These are phyloP conservation scores for Dillenia suffruticosa DNA, from an alignment of 164 flowering plant genomes.

Conservation along the genomic window DNA sequence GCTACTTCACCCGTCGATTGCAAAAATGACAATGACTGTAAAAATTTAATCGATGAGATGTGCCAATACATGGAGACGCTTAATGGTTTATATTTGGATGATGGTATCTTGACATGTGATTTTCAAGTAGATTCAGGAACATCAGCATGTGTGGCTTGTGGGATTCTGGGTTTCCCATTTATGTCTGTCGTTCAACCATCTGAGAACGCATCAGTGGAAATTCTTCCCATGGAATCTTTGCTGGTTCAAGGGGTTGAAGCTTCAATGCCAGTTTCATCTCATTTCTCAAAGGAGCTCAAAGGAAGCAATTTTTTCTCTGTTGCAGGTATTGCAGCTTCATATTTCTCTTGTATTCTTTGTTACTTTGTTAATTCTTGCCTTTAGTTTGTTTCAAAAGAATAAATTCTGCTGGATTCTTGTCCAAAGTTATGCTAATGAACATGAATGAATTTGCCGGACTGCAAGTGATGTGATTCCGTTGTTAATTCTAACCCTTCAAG, in stretches of 20 bases:
- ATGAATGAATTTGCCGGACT: too few species aligned
- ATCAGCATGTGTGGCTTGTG: constrained; percentile 93
- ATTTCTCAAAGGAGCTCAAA: constrained; percentile 9
- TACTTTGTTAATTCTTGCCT: too few species aligned
- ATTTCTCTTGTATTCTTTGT: neutral
- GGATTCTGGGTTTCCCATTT: constrained; percentile 94
- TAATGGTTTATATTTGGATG: constrained; percentile 43
- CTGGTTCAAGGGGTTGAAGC: constrained; percentile 9
- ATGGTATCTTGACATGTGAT: constrained; percentile 71
- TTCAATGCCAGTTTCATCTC: constrained; percentile 11
- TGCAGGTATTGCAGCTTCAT: constrained; percentile 35
- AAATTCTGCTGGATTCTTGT: too few species aligned
- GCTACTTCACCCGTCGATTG: constrained; percentile 8
- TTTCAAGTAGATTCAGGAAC: constrained; percentile 90
- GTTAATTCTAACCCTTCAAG: too few species aligned
- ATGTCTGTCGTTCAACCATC: constrained; percentile 91
- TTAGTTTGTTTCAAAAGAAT: too few species aligned
- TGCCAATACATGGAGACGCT: constrained; percentile 34
- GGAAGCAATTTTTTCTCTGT: constrained; percentile 13
- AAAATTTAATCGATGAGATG: constrained; percentile 33
- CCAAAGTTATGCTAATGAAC: too few species aligned
- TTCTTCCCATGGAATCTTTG: constrained; percentile 23
- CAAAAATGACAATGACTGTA: constrained; percentile 12
- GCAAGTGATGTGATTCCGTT: too few species aligned
- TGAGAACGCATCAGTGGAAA: constrained; percentile 34